These are phyloP conservation scores for Pleoardoris graminearum DNA, from an alignment of 2,329 filamentous ascomycete genomes.

Conservation along the genomic window DNA sequence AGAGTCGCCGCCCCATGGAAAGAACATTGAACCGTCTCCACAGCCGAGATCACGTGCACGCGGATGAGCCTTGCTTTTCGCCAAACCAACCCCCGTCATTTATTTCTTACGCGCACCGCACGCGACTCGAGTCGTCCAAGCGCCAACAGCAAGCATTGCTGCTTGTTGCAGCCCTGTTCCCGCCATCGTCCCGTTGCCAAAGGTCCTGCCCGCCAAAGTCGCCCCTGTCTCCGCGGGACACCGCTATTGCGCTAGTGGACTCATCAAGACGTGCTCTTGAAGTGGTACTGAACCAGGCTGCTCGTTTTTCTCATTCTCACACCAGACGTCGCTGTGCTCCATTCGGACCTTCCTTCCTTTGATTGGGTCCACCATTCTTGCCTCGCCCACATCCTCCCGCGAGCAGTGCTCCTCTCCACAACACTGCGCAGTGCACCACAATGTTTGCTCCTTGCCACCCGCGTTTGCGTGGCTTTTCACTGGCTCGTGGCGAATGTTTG, in stretches of 20 bases:
- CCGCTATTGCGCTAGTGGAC: too few species aligned
- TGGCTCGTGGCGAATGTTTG: background rate
- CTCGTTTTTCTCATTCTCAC: too few species aligned
- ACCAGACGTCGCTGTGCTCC: too few species aligned
- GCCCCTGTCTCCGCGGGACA: too few species aligned
- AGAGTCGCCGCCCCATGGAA: slow-evolving; percentile 14
- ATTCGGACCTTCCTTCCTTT: too few species aligned
- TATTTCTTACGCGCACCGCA: slow-evolving; percentile 10
- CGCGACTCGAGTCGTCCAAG: slow-evolving; percentile 8
- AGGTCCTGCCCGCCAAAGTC: too few species aligned
- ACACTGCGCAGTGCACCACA: background rate
- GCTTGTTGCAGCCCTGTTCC: background rate
- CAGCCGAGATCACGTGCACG: slow-evolving; percentile 15
- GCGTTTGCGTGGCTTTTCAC: background rate
- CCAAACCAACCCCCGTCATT: slow-evolving; percentile 10
- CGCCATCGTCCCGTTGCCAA: background rate
- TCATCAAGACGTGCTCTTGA: too few species aligned
- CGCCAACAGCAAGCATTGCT: background rate
- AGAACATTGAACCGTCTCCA: slow-evolving; percentile 12
- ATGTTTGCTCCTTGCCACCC: background rate
- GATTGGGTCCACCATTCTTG: too few species aligned
- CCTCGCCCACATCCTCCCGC: too few species aligned
- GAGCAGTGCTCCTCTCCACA: background rate
- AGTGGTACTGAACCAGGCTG: too few species aligned
- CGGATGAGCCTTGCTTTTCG: slow-evolving; percentile 2